These are phyloP conservation scores for Neurospora tetraspora DNA, from an alignment of 495 filamentous ascomycete species.

Conservation along the genomic window DNA sequence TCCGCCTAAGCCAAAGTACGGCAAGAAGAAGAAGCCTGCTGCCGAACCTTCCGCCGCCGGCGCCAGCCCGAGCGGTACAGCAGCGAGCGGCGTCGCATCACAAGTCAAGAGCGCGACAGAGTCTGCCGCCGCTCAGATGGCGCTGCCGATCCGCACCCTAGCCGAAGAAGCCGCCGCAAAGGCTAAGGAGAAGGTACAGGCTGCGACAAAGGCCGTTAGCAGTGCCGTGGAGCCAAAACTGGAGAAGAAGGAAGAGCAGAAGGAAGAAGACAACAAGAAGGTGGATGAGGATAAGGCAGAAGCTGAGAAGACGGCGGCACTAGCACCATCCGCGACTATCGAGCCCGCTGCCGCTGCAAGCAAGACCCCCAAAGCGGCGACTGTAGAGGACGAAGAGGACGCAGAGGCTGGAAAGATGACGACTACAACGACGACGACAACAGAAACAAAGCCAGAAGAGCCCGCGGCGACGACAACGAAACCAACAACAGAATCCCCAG, in stretches of 20 bases:
- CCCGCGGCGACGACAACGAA: not conserved
- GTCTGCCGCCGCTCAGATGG: slow-evolving; percentile 13
- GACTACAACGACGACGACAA: not conserved
- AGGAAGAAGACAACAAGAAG: not conserved
- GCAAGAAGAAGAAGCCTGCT: slow-evolving; percentile 6
- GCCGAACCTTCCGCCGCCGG: slow-evolving; percentile 21
- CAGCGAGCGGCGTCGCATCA: slow-evolving; percentile 6
- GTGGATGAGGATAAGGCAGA: not conserved
- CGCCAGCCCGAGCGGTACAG: slow-evolving; percentile 20
- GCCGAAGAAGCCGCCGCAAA: slow-evolving; percentile 63
- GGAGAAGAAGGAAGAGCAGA: slow-evolving; percentile 14
- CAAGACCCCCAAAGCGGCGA: not conserved
- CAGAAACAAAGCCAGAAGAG: not conserved
- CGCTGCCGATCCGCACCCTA: slow-evolving; percentile 52
- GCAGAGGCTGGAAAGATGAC: not conserved
- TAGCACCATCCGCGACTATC: not conserved
- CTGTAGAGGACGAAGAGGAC: not conserved
- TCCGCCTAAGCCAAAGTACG: slow-evolving; percentile 24
- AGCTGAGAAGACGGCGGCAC: not conserved
- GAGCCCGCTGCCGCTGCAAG: not conserved
- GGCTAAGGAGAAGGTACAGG: slow-evolving; percentile 40
- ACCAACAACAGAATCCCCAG: not conserved
- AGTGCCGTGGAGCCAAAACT: slow-evolving; percentile 16
- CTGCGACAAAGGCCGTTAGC: slow-evolving; percentile 30
- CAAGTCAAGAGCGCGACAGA: slow-evolving; percentile 7